These are phyloP conservation scores for Starmerella vaccinii DNA, from an alignment of 805 yeast genomes.

Conservation along the genomic window DNA sequence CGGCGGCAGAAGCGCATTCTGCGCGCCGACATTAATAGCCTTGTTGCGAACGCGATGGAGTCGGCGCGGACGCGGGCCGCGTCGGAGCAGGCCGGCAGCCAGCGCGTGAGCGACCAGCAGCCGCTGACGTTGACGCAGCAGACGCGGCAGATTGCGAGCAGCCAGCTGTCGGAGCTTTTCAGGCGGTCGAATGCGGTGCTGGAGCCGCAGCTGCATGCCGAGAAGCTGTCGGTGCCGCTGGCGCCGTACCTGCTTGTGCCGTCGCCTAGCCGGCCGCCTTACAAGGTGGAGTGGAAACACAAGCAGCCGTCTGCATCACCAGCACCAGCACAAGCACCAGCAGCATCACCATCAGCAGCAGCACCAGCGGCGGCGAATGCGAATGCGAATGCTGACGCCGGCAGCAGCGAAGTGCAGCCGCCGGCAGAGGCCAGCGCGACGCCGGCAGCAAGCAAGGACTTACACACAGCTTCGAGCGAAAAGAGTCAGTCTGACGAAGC, in stretches of 20 bases:
- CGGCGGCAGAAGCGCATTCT: conserved; percentile 52
- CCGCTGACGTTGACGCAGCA: conserved; percentile 18
- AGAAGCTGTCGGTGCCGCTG: conserved; percentile 19
- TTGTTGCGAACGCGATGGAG: conserved; percentile 15
- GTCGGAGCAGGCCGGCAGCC: conserved; percentile 3
- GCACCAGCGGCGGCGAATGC: neutral
- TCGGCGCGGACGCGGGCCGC: conserved; percentile 15
- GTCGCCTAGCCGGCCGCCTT: conserved; percentile 24
- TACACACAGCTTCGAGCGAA: too few relatives aligned
- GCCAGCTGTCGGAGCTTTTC: conserved; percentile 22
- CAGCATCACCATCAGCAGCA: neutral
- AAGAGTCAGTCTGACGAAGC: too few relatives aligned
- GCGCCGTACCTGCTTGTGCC: conserved; percentile 22
- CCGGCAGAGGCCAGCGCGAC: neutral
- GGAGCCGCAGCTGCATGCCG: conserved; percentile 15
- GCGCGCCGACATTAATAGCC: conserved; percentile 28
- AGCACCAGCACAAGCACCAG: neutral
- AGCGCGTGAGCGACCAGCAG: neutral
- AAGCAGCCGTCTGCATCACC: neutral
- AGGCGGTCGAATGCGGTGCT: conserved; percentile 20
- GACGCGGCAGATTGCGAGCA: conserved; percentile 19
- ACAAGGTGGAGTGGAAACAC: neutral
- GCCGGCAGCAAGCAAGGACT: too few relatives aligned
- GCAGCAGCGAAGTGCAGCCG: too few relatives aligned
- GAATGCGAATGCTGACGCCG: too few relatives aligned